These are phyloP conservation scores for Arabidopsis hybrid DNA, from an alignment of 441 rosid genomes.

Conservation along the genomic window DNA sequence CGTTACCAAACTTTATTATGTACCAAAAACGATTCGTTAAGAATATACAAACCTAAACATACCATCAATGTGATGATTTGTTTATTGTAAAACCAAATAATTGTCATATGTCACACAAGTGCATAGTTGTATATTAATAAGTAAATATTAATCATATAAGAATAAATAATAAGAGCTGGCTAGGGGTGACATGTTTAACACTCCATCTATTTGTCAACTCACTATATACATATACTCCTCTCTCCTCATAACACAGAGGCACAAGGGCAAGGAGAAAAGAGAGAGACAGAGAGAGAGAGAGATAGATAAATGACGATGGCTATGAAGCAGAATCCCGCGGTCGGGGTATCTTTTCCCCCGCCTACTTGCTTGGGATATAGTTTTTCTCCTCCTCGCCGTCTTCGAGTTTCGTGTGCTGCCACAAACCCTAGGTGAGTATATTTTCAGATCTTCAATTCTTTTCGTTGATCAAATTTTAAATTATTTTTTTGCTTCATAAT, in stretches of 20 bases:
- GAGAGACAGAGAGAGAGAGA: neutral
- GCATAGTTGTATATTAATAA: neutral
- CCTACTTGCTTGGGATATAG: neutral
- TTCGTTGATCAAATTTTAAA: neutral
- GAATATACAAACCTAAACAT: neutral
- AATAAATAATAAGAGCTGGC: neutral
- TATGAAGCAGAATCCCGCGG: slow-evolving; percentile 19
- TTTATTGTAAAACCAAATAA: neutral
- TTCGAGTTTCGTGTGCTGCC: slow-evolving; percentile 36
- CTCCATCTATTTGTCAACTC: slow-evolving; percentile 30
- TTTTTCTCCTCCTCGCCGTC: slow-evolving; percentile 15
- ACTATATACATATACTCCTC: slow-evolving; percentile 9
- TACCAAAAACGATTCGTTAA: neutral
- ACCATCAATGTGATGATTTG: neutral
- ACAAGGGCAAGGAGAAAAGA: neutral
- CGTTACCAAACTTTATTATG: slow-evolving; percentile 31
- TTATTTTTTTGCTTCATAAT: neutral
- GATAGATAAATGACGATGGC: slow-evolving; percentile 18
- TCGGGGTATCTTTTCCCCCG: neutral
- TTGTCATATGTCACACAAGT: neutral
- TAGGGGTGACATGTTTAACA: slow-evolving; percentile 14
- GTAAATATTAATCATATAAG: neutral
- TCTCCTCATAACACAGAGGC: neutral
- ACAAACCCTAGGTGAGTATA: slow-evolving; percentile 26
- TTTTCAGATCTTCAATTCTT: slow-evolving; percentile 22